Base-by-base conservation (phyloP, 768 basidiomycete species). In the Rhodotorula babjevae region DNA sequence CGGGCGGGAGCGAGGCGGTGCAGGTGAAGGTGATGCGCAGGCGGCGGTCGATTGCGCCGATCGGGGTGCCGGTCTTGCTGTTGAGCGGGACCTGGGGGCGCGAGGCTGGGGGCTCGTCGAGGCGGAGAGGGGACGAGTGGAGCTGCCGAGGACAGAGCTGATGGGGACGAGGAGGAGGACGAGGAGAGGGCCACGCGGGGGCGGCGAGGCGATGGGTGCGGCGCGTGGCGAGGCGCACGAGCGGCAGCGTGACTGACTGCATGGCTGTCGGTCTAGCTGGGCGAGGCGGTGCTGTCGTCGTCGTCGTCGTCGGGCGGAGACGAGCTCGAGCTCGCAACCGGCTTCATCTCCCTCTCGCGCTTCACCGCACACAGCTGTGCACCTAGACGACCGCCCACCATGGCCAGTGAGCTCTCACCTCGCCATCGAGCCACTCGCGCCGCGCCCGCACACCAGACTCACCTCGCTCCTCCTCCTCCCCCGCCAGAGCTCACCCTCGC, bases 11-110 rank as follows among this genome's bases (percentile, higher is more conserved):
- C 11, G 84, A 77, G 10, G 87, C 93, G 2, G 91, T 91, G 80
- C 93, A 95, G 9, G 93, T 95, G 78, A 94, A 92, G 0, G 89
- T 90, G 52, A 95, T 83, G 8, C 87, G 87, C 40, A 93, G 83
- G 25, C 84, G 85, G 0, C 89, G 90, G 66, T 89, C 87, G 63
- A 77, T 87, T 31, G 63, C 63, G 10, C 76, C 78, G 61, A 78
- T 76, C 31, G 72, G 69, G 9, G 74, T 72, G 9, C n/a, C 31
- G 16, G 31, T 14, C 1, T 6, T 2, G 16, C 27, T 15, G 60
- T 47, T 61, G 60, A 29, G 27, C 21, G 57, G 19, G 52, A 59
- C 29, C 27, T 62, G 69, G 29, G 50, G 18, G 61, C 27, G 47
- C 40, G 62, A 36, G 44, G 36, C 12, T 60, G 49, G 23, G 12